These are phyloP conservation scores for Saccharum hybrid DNA, from an alignment of 202 grass and related monocot genomes.

Conservation along the genomic window DNA sequence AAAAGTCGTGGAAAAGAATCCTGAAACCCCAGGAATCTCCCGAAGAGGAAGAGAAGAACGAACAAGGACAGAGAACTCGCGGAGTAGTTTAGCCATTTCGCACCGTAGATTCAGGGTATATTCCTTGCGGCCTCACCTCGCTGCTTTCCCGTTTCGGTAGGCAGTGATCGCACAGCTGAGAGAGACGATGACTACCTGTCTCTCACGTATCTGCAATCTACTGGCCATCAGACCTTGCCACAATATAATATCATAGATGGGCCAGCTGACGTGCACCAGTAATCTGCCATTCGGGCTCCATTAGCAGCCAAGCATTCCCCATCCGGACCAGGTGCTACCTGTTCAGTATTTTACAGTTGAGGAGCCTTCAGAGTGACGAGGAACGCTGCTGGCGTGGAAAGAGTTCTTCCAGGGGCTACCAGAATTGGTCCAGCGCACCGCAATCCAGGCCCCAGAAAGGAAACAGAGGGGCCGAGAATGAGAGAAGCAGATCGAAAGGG, in stretches of 20 bases:
- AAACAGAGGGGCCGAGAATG: no score
- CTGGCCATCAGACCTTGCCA: slow-evolving; percentile 19
- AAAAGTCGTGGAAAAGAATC: slow-evolving; percentile 25
- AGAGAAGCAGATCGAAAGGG: slow-evolving; percentile 13
- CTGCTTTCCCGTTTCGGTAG: slow-evolving; percentile 43
- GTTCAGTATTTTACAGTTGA: slow-evolving; percentile 37
- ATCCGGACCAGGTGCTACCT: slow-evolving; percentile 7
- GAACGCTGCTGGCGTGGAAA: not conserved
- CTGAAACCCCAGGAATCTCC: slow-evolving; percentile 29
- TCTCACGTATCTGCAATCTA: slow-evolving; percentile 42
- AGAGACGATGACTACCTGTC: not conserved
- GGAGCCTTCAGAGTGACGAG: slow-evolving; percentile 39
- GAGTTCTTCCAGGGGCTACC: not conserved
- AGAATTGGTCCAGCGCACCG: no score
- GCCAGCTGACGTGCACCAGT: slow-evolving; percentile 2
- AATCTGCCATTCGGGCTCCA: not conserved
- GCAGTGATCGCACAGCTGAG: not conserved
- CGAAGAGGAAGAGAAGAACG: not conserved
- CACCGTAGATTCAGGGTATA: slow-evolving; percentile 43
- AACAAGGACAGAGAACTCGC: not conserved
- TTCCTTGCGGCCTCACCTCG: slow-evolving; percentile 15
- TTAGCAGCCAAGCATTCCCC: slow-evolving; percentile 12
- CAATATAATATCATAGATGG: slow-evolving; percentile 13
- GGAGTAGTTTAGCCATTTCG: slow-evolving; percentile 21
- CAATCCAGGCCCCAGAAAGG: no score